phyloP scores from a whole-genome alignment of 805 yeast species.

The Spathaspora passalidarum region DNA sequence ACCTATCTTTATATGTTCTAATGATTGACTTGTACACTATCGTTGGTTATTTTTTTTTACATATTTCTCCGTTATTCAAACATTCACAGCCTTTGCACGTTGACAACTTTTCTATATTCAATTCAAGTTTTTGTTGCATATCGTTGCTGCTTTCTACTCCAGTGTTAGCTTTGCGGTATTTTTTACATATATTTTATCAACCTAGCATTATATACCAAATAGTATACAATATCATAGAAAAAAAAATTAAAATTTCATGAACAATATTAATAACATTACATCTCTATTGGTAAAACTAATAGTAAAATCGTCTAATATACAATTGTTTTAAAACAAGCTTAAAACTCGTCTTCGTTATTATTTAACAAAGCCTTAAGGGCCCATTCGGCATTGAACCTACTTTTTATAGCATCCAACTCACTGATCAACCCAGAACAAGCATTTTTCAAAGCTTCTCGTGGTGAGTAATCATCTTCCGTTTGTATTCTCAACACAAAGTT shows the following conservation, averaged over 20 bases:
- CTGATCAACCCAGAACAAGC: constrained; percentile 84
- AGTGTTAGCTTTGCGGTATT: background rate
- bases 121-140: background rate
- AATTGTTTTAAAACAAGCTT: too few species aligned
- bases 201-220: background rate
- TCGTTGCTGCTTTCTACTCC: background rate
- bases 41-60: background rate
- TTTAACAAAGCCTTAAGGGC: constrained; percentile 71
- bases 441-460: constrained; percentile 82
- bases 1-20: background rate
- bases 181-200: background rate
- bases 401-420: constrained; percentile 70
- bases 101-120: background rate
- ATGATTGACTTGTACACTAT: background rate
- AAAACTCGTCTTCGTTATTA: constrained; percentile 33
- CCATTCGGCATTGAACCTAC: constrained; percentile 89
- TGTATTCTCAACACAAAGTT: constrained; percentile 92
- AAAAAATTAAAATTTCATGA: background rate
- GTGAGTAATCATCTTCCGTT: constrained; percentile 92
- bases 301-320: background rate
- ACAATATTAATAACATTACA: background rate
- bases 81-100: background rate
- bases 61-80: background rate
- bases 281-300: background rate
- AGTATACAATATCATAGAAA: background rate